Evolutionary conservation across 805 yeast species (phyloP).

Genomic region (Yarrowia divulgata): DNA sequence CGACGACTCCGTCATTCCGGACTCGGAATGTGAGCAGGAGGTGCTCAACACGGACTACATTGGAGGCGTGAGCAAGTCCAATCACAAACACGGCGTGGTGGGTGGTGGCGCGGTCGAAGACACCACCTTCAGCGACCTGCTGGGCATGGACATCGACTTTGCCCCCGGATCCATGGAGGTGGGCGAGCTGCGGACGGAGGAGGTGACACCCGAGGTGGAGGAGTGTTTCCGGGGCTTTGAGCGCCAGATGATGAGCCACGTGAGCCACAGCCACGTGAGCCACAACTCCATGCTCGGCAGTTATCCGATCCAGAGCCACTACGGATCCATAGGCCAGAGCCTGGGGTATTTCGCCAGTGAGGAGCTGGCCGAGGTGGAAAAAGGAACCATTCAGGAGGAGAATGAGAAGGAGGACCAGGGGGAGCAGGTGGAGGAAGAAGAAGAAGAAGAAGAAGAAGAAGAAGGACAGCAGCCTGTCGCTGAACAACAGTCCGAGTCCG

Average conservation of each 20-base stretch:
- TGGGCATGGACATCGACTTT: conserved; percentile 24
- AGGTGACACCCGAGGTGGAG: conserved; percentile 31
- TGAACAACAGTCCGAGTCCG: neutral
- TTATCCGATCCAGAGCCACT: conserved; percentile 6
- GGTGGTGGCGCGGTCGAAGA: neutral
- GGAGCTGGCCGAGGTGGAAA: neutral
- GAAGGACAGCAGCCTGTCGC: neutral
- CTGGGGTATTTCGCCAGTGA: conserved; percentile 1
- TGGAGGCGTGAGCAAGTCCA: conserved; percentile 5
- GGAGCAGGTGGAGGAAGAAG: neutral
- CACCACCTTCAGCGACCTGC: conserved; percentile 15
- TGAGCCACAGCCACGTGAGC: conserved; percentile 1
- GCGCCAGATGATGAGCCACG: conserved; percentile 26
- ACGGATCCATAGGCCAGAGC: conserved; percentile 1
- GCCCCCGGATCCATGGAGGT: conserved; percentile 25
- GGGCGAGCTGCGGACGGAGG: conserved; percentile 27
- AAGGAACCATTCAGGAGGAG: neutral
- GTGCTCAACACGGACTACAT: conserved; percentile 72
- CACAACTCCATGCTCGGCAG: conserved; percentile 15
- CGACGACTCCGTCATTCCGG: conserved; percentile 66
- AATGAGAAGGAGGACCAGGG: conserved; percentile 7
- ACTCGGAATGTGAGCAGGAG: conserved; percentile 92
- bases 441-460: neutral
- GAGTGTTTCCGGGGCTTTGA: conserved; percentile 30
- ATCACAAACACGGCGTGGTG: neutral